phyloP scores from a whole-genome alignment of 306 rosid species.

The Cucurbita pepo region DNA sequence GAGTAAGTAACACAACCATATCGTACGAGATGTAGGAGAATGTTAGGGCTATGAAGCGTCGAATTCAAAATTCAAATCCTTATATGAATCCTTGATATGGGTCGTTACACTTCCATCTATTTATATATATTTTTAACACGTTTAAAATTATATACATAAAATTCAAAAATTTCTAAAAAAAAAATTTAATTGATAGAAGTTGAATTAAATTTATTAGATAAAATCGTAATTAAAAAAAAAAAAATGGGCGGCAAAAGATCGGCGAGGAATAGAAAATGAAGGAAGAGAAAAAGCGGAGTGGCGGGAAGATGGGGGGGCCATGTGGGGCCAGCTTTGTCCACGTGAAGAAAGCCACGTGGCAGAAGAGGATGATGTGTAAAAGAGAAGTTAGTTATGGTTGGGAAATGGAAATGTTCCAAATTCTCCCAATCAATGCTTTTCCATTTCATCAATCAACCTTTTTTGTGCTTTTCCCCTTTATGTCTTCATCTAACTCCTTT shows the following conservation, averaged over 20 bases:
- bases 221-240: too few species aligned
- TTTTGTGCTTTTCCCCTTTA: slow-evolving; percentile 48
- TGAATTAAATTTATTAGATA: too few species aligned
- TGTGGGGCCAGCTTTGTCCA: slow-evolving; percentile 69
- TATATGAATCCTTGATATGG: too few species aligned
- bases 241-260: neutral
- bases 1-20: too few species aligned
- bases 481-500: neutral
- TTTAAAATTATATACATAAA: too few species aligned
- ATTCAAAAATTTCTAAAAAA: too few species aligned
- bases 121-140: too few species aligned
- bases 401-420: slow-evolving; percentile 3
- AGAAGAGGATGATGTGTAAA: slow-evolving; percentile 24
- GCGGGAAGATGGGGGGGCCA: slow-evolving; percentile 12
- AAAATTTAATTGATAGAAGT: too few species aligned
- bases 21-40: too few species aligned
- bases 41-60: too few species aligned
- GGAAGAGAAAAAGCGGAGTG: neutral
- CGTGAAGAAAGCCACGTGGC: slow-evolving; percentile 43
- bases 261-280: neutral
- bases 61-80: too few species aligned
- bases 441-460: slow-evolving; percentile 45
- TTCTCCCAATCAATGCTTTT: slow-evolving; percentile 14
- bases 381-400: slow-evolving; percentile 14
- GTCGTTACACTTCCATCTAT: too few species aligned